These are phyloP conservation scores for Pseudogymnoascus sp. DNA, from an alignment of 2,329 filamentous ascomycete genomes.

Conservation along the genomic window DNA sequence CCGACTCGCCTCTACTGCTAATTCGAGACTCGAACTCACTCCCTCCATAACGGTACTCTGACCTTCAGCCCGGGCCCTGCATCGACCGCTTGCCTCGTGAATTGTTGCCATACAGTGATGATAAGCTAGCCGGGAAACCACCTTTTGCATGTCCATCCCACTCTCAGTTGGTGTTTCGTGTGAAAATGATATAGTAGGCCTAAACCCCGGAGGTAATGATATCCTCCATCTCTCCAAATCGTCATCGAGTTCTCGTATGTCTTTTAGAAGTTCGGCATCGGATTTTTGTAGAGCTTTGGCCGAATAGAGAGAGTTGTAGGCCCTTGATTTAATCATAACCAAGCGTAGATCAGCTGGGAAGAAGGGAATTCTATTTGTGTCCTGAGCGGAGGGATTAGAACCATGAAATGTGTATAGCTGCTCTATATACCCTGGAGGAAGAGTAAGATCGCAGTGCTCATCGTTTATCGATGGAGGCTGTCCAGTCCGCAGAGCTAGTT, in stretches of 20 bases:
- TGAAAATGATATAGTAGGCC: slow-evolving; percentile 39
- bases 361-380: slow-evolving; percentile 6
- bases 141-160: slow-evolving; percentile 35
- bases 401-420: neutral
- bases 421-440: slow-evolving; percentile 36
- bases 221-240: slow-evolving; percentile 47
- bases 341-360: slow-evolving; percentile 42
- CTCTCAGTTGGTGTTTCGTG: slow-evolving; percentile 25
- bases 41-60: slow-evolving; percentile 34
- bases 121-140: slow-evolving; percentile 45
- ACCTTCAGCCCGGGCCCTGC: slow-evolving; percentile 33
- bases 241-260: slow-evolving; percentile 48
- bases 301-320: slow-evolving; percentile 41
- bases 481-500: slow-evolving; percentile 44
- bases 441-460: slow-evolving; percentile 43
- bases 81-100: slow-evolving; percentile 45
- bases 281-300: slow-evolving; percentile 38
- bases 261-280: slow-evolving; percentile 44
- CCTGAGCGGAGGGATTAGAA: neutral
- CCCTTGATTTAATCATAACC: slow-evolving; percentile 42
- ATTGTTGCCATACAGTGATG: slow-evolving; percentile 47
- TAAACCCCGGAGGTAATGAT: slow-evolving; percentile 35
- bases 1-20: slow-evolving; percentile 47
- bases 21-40: slow-evolving; percentile 42
- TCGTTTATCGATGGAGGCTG: slow-evolving; percentile 43